A percentile compares a stretch with the other conserved stretches of the same genome.
These are phyloP conservation scores for Mucor mucedo DNA, from an alignment of 371 early-diverging fungal genomes.

Conservation along the genomic window DNA sequence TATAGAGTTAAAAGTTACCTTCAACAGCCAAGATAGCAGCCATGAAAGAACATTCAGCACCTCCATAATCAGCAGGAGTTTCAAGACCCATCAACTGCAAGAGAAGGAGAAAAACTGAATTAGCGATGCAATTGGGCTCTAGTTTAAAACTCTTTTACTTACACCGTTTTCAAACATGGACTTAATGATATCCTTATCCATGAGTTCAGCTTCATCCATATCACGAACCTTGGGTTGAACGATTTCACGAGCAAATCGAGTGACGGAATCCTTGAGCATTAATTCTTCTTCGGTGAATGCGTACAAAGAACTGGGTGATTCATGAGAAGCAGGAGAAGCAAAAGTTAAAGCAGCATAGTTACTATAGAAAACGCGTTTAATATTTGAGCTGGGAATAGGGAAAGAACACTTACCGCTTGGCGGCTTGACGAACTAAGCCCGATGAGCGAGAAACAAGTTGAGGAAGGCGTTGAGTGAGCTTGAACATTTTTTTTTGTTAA, in stretches of 20 bases:
- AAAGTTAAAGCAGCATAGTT: conserved; percentile 37
- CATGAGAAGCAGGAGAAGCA: conserved; percentile 46
- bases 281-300: conserved; percentile 75
- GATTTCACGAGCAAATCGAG: conserved; percentile 84
- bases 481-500: conserved; percentile 14
- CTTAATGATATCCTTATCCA: conserved; percentile 83
- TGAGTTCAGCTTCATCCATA: conserved; percentile 93
- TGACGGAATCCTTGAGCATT: conserved; percentile 67
- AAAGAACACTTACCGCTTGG: conserved; percentile 19
- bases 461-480: conserved; percentile 29
- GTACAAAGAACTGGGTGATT: conserved; percentile 48
- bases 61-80: conserved; percentile 80
- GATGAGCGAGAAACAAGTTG: conserved; percentile 22
- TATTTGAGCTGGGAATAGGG: not conserved
- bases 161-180: conserved; percentile 91
- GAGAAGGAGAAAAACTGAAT: not conserved
- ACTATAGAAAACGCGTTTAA: conserved; percentile 9
- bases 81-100: conserved; percentile 94
- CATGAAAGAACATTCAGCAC: conserved; percentile 89
- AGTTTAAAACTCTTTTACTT: conserved; percentile 32
- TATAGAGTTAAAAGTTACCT: conserved; percentile 39
- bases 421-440: conserved; percentile 23
- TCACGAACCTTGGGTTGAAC: conserved; percentile 84
- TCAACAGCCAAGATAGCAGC: conserved; percentile 92
- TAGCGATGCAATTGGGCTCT: no score